Evolutionary conservation across 129 eudicot species (phyloP).

Genomic region (Sambucus nigra): DNA sequence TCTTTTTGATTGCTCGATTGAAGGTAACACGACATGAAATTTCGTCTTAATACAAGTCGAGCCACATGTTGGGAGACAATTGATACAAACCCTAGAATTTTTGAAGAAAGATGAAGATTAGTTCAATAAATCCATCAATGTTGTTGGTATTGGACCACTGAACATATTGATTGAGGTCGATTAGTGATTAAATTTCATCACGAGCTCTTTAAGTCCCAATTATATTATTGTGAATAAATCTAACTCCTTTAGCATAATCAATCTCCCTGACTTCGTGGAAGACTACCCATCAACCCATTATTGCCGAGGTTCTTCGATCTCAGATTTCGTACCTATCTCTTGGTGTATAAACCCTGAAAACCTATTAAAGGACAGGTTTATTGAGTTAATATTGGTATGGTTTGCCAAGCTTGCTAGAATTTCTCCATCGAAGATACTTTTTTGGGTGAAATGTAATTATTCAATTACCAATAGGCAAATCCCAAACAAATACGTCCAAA

Average conservation of each 20-base stretch:
- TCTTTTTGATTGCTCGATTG: constrained; percentile 21
- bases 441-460: too few relatives aligned
- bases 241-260: constrained; percentile 39
- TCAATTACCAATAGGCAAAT: too few relatives aligned
- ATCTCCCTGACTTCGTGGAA: constrained; percentile 42
- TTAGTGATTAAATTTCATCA: constrained; percentile 26
- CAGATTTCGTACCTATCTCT: constrained; percentile 48
- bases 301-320: constrained; percentile 51
- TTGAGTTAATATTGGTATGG: constrained; percentile 31
- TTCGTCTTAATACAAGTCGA: constrained; percentile 24
- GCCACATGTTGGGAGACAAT: constrained; percentile 23
- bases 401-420: constrained; percentile 48
- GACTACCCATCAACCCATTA: constrained; percentile 43
- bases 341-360: constrained; percentile 43
- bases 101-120: constrained; percentile 45
- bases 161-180: constrained; percentile 44
- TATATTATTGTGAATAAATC: constrained; percentile 61
- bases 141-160: constrained; percentile 54
- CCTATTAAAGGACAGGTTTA: constrained; percentile 51
- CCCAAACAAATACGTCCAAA: too few relatives aligned
- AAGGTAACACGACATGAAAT: constrained; percentile 34
- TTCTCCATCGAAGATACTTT: too few relatives aligned
- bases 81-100: constrained; percentile 50
- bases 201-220: constrained; percentile 50
- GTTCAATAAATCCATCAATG: constrained; percentile 33